Conservation (phyloP, 768 basidiomycete genomes). For the Phaeotremella skinneri region DNA sequence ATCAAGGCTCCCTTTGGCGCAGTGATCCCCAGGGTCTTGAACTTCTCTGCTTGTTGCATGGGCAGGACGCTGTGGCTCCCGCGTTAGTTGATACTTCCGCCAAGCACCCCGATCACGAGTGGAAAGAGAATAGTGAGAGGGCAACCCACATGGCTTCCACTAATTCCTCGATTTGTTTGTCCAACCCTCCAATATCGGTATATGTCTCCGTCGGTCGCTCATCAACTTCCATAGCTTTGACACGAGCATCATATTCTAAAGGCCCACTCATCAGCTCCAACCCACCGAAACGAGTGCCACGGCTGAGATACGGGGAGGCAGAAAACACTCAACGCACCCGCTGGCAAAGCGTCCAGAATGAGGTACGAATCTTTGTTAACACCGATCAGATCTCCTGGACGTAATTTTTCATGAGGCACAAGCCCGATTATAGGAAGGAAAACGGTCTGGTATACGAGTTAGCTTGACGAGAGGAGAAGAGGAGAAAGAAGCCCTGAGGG, state of each 20-base stretch:
- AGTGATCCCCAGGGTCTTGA: constrained; percentile 95
- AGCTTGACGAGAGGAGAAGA: constrained; percentile 4
- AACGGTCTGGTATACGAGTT: constrained; percentile 61
- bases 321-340: constrained; percentile 36
- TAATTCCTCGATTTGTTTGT: constrained; percentile 98
- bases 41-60: constrained; percentile 98
- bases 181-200: constrained; percentile 88
- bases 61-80: constrained; percentile 65
- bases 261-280: background rate
- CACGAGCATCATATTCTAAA: constrained; percentile 91
- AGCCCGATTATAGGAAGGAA: constrained; percentile 98
- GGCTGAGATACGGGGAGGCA: background rate
- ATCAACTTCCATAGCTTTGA: constrained; percentile 99
- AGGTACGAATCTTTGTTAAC: constrained; percentile 99
- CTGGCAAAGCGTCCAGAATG: constrained; percentile 88
- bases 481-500: background rate
- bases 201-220: constrained; percentile 96
- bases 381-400: constrained; percentile 90
- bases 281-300: background rate
- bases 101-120: no score
- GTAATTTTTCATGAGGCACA: constrained; percentile 85
- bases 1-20: constrained; percentile 97
- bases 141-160: constrained; percentile 77
- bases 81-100: constrained; percentile 5
- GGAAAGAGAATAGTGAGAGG: background rate